These are phyloP conservation scores for Oryza glaberrima DNA, from an alignment of 176 grass and related monocot species.

Conservation along the genomic window DNA sequence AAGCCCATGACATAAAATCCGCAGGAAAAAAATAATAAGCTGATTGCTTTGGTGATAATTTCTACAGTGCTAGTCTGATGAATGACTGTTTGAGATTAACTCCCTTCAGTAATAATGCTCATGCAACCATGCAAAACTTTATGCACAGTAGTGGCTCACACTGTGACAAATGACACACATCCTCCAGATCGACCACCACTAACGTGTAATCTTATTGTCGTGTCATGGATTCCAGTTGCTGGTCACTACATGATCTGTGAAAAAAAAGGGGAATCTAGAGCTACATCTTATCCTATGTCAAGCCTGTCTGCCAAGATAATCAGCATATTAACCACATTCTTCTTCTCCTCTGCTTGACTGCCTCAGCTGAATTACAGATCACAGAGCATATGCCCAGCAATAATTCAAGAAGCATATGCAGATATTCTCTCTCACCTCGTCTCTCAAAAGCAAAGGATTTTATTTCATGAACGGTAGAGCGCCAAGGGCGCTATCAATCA, in stretches of 20 bases:
- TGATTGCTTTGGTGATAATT: not conserved
- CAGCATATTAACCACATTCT: slow-evolving; percentile 32
- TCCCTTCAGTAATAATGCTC: slow-evolving; percentile 4
- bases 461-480: slow-evolving; percentile 4
- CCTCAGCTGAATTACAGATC: slow-evolving; percentile 28
- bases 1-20: not conserved
- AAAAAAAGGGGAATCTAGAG: slow-evolving; percentile 15
- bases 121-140: not conserved
- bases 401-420: slow-evolving; percentile 25
- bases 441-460: slow-evolving; percentile 8
- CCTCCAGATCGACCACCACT: not conserved
- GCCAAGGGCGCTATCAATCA: slow-evolving; percentile 31
- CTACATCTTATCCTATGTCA: slow-evolving; percentile 14
- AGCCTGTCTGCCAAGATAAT: slow-evolving; percentile 34
- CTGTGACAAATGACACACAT: not conserved
- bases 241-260: not conserved
- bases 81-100: slow-evolving; percentile 19
- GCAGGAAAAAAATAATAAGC: not conserved
- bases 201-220: slow-evolving; percentile 5
- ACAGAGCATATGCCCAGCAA: slow-evolving; percentile 33
- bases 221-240: slow-evolving; percentile 20
- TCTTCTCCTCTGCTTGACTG: not conserved
- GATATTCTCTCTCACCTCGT: not conserved
- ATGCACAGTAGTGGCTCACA: not conserved
- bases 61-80: not conserved